These are phyloP conservation scores for Scheffersomyces cryptocercus DNA, from an alignment of 1,139 yeast species.

Conservation along the genomic window DNA sequence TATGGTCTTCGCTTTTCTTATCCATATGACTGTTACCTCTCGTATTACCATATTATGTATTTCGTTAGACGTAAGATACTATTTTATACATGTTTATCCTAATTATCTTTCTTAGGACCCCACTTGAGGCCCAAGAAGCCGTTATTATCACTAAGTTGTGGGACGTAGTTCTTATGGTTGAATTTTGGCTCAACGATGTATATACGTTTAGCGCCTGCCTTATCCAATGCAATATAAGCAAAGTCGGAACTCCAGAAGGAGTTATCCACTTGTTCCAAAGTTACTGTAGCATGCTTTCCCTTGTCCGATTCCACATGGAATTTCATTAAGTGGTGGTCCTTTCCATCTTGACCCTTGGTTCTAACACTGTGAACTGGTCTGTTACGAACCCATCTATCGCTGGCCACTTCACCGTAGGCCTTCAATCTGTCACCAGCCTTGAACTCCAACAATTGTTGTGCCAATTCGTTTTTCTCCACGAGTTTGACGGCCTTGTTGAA, in stretches of 20 bases:
- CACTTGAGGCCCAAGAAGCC: slow-evolving; percentile 83
- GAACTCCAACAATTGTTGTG: slow-evolving; percentile 59
- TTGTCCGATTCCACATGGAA: slow-evolving; percentile 75
- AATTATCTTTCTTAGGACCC: slow-evolving; percentile 70
- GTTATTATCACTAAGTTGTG: slow-evolving; percentile 30
- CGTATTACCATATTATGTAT: not conserved
- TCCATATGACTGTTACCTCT: too few relatives aligned
- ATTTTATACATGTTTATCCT: not conserved
- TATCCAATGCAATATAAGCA: slow-evolving; percentile 73
- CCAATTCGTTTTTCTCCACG: slow-evolving; percentile 65
- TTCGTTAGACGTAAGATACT: not conserved
- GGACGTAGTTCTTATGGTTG: slow-evolving; percentile 38
- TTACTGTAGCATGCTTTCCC: slow-evolving; percentile 62
- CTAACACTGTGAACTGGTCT: slow-evolving; percentile 71
- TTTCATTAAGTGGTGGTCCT: slow-evolving; percentile 79
- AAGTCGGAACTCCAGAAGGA: slow-evolving; percentile 71
- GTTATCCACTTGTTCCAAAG: slow-evolving; percentile 73
- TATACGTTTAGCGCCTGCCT: slow-evolving; percentile 66
- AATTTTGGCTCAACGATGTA: slow-evolving; percentile 70
- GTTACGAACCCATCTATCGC: slow-evolving; percentile 83
- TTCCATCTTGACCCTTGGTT: slow-evolving; percentile 64
- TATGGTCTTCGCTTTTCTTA: too few relatives aligned
- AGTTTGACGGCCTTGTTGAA: slow-evolving; percentile 83
- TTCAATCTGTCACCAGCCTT: slow-evolving; percentile 61
- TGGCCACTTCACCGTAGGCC: slow-evolving; percentile 76